Percentiles rank a stretch among this genome's conserved stretches.
Conservation (phyloP, 371 early-diverging fungal genomes). For the Mucor ambiguus region DNA sequence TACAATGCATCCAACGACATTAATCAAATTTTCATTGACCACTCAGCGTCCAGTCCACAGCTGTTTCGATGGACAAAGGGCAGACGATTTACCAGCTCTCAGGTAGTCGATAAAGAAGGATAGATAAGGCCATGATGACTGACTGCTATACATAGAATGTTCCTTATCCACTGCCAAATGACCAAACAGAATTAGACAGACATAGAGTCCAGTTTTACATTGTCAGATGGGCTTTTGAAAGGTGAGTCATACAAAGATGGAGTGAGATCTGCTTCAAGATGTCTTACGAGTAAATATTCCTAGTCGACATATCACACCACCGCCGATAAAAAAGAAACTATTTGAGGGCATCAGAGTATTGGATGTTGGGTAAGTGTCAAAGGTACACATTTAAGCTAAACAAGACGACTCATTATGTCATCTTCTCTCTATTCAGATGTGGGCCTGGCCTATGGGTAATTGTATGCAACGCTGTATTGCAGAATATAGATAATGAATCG, state of each 20-base stretch:
- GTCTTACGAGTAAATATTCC: background rate
- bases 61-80: constrained; percentile 15
- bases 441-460: constrained; percentile 31
- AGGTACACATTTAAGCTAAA: background rate
- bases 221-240: background rate
- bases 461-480: background rate
- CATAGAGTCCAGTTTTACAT: background rate
- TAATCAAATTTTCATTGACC: background rate
- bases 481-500: background rate
- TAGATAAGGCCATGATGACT: background rate
- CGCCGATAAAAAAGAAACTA: constrained; percentile 4
- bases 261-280: background rate
- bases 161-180: background rate
- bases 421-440: constrained; percentile 6
- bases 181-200: background rate
- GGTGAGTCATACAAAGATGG: background rate
- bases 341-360: constrained; percentile 19
- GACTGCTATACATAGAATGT: background rate
- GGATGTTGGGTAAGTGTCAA: constrained; percentile 17
- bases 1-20: background rate
- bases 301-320: constrained; percentile 24
- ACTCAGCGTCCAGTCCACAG: background rate
- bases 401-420: background rate
- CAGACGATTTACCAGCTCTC: background rate
- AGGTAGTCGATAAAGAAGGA: background rate